These are phyloP conservation scores for Mycosphaerelloides madeirae DNA, from an alignment of 2,329 filamentous ascomycete species.

Conservation along the genomic window DNA sequence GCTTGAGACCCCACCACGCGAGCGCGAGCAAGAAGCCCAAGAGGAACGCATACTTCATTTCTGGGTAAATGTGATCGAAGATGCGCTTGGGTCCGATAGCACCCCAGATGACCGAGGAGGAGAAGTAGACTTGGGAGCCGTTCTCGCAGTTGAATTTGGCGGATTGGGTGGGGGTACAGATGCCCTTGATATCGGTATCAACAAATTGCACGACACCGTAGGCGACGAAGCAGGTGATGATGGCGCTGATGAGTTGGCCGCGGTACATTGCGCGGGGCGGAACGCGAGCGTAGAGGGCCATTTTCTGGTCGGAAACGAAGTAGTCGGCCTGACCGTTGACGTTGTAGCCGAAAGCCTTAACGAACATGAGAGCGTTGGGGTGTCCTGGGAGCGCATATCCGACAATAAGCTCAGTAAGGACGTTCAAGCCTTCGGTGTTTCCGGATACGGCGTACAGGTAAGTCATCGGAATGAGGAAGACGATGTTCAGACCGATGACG, in stretches of 20 bases:
- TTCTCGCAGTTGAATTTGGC: conserved; percentile 20
- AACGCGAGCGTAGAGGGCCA: conserved; percentile 43
- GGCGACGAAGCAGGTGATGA: conserved; percentile 35
- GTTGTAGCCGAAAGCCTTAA: conserved; percentile 39
- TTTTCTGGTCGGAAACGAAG: conserved; percentile 38
- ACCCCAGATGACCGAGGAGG: conserved; percentile 23
- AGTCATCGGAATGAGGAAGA: conserved; percentile 84
- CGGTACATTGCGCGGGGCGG: conserved; percentile 40
- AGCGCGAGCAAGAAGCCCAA: conserved; percentile 71
- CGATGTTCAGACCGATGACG: conserved; percentile 67
- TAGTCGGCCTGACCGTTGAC: conserved; percentile 40
- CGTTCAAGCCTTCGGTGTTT: conserved; percentile 26
- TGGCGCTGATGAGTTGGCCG: conserved; percentile 43
- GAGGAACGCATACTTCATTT: conserved; percentile 76
- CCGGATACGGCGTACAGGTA: conserved; percentile 93
- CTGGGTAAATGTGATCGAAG: conserved; percentile 64
- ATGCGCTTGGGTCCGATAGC: conserved; percentile 22
- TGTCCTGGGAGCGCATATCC: conserved; percentile 26
- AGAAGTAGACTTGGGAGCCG: conserved; percentile 19
- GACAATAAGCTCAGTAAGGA: conserved; percentile 23
- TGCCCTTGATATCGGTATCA: conserved; percentile 33
- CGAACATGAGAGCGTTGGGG: conserved; percentile 37
- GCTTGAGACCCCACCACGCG: conserved; percentile 61
- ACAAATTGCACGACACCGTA: conserved; percentile 42
- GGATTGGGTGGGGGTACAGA: conserved; percentile 18